Conservation (phyloP, 2,329 filamentous ascomycete species). For the Monosporascus sp. region DNA sequence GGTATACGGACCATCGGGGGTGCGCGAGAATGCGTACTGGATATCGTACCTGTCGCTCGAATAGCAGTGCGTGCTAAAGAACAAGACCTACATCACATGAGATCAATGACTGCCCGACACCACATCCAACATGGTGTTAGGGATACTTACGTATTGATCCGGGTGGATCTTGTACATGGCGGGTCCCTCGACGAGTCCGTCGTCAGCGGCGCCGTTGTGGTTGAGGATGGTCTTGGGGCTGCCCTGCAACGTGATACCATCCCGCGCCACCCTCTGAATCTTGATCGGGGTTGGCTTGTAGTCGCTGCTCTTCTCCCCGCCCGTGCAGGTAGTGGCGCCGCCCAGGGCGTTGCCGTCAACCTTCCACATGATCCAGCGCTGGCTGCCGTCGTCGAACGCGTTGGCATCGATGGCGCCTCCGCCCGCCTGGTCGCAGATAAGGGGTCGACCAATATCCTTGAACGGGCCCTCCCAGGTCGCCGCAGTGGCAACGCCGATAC, state of each 20-base stretch:
- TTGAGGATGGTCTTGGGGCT: conserved; percentile 21
- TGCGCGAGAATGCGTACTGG: conserved; percentile 26
- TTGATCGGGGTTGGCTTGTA: conserved; percentile 24
- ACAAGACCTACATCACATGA: conserved; percentile 8
- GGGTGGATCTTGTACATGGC: conserved; percentile 21
- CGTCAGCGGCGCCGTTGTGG: conserved; percentile 21
- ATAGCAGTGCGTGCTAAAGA: conserved; percentile 28
- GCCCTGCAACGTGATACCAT: conserved; percentile 21
- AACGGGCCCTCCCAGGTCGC: conserved; percentile 20
- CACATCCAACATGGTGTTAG: too few species aligned
- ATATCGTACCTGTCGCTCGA: conserved; percentile 28
- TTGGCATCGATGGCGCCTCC: conserved; percentile 26
- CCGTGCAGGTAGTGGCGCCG: conserved; percentile 25
- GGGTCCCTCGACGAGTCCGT: conserved; percentile 26
- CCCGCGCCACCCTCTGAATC: conserved; percentile 24
- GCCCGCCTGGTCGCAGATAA: conserved; percentile 23
- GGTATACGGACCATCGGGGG: conserved; percentile 22
- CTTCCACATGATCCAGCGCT: conserved; percentile 28
- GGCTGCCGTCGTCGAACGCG: conserved; percentile 23
- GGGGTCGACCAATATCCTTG: conserved; percentile 13
- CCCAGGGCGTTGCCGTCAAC: conserved; percentile 27
- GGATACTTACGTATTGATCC: conserved; percentile 15
- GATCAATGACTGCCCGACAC: too few species aligned
- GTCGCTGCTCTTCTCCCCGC: conserved; percentile 15
- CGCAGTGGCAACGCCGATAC: conserved; percentile 26